Evolutionary conservation across 2,329 filamentous ascomycete species (phyloP).

Genomic region (Cryphonectria japonica): DNA sequence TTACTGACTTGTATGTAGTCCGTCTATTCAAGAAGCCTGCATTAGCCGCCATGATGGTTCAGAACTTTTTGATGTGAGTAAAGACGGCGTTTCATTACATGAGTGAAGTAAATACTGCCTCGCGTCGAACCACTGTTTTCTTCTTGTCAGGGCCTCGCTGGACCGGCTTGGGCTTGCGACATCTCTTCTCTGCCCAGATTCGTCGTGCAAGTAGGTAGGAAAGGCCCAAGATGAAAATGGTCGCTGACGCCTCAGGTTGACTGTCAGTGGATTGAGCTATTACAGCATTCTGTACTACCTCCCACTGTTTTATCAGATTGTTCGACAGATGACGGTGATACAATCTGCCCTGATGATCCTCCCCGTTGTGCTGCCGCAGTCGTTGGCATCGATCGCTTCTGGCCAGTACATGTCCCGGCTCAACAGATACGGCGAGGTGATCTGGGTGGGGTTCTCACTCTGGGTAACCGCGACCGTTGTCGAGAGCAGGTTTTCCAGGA

Average conservation of each 20-base stretch:
- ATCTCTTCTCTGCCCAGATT: not conserved
- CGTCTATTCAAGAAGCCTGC: slow-evolving; percentile 58
- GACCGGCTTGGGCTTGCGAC: not conserved
- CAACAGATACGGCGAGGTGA: slow-evolving; percentile 62
- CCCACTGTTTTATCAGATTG: slow-evolving; percentile 63
- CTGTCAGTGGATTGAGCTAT: slow-evolving; percentile 54
- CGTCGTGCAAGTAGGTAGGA: not conserved
- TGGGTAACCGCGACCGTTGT: slow-evolving; percentile 40
- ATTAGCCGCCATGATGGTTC: slow-evolving; percentile 57
- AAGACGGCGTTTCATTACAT: not conserved
- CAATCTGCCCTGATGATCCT: slow-evolving; percentile 53
- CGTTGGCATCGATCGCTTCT: slow-evolving; percentile 48
- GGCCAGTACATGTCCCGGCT: slow-evolving; percentile 61
- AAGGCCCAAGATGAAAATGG: not conserved
- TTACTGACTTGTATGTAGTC: slow-evolving; percentile 37
- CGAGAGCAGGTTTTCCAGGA: slow-evolving; percentile 6
- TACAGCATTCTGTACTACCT: slow-evolving; percentile 63
- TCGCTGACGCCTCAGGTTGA: not conserved
- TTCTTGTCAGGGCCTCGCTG: not conserved
- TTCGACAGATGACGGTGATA: slow-evolving; percentile 31
- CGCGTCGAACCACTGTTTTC: not conserved
- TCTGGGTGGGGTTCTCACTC: slow-evolving; percentile 48
- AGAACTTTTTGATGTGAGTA: slow-evolving; percentile 57
- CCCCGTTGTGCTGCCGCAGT: slow-evolving; percentile 51
- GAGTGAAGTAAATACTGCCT: not conserved